These are phyloP conservation scores for Amylocarpus encephaloides DNA, from an alignment of 2,329 filamentous ascomycete species.

Conservation along the genomic window DNA sequence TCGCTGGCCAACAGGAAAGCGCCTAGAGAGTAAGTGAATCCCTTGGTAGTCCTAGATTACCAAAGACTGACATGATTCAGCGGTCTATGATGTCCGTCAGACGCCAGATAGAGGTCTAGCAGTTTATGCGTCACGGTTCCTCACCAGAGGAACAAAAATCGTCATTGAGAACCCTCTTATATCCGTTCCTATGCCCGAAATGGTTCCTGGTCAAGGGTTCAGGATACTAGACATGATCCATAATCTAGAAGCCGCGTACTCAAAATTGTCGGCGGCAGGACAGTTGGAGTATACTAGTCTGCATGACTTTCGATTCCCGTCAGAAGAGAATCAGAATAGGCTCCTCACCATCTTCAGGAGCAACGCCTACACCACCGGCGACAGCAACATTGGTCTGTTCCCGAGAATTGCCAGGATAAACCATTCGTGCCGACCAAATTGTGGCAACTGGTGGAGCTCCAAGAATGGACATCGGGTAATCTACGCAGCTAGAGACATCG, in stretches of 20 bases:
- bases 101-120: slow-evolving; percentile 37
- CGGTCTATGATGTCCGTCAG: slow-evolving; percentile 25
- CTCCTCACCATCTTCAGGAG: slow-evolving; percentile 21
- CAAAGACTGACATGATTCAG: too few species aligned
- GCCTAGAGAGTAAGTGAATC: too few species aligned
- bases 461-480: slow-evolving; percentile 28
- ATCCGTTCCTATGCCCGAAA: slow-evolving; percentile 22
- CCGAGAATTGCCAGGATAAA: slow-evolving; percentile 34
- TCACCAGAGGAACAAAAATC: slow-evolving; percentile 35
- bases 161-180: slow-evolving; percentile 36
- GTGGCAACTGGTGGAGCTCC: slow-evolving; percentile 34
- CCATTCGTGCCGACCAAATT: slow-evolving; percentile 35
- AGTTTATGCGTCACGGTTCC: slow-evolving; percentile 33
- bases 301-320: slow-evolving; percentile 16
- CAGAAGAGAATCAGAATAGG: slow-evolving; percentile 23
- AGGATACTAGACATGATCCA: slow-evolving; percentile 31
- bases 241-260: slow-evolving; percentile 26
- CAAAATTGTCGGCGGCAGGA: slow-evolving; percentile 4
- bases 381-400: slow-evolving; percentile 33
- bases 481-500: slow-evolving; percentile 33
- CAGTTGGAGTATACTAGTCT: slow-evolving; percentile 14
- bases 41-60: too few species aligned
- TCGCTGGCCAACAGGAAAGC: too few species aligned
- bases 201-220: slow-evolving; percentile 31
- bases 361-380: slow-evolving; percentile 21